Conservation (phyloP, 2,329 filamentous ascomycete genomes). For the Ilyonectria robusta region DNA sequence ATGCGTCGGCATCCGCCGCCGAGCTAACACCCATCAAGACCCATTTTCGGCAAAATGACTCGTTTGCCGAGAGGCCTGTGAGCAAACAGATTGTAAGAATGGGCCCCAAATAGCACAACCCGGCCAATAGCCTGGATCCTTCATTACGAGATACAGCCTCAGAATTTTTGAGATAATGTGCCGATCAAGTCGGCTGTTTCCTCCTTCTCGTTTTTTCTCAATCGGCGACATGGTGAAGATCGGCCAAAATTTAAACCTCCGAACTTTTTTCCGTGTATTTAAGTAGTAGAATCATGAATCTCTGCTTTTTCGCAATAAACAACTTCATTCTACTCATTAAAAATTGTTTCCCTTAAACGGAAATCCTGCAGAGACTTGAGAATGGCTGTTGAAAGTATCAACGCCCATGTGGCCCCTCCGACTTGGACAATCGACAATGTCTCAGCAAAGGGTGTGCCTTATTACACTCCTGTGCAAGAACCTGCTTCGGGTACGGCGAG, state of each 20-base stretch:
- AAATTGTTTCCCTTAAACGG: too few relatives aligned
- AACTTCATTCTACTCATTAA: too few relatives aligned
- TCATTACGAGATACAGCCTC: background rate
- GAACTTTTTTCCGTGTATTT: background rate
- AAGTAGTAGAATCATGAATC: background rate
- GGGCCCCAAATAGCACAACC: background rate
- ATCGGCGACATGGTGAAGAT: background rate
- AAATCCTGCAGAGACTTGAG: background rate
- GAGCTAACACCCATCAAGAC: background rate
- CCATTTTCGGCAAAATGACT: background rate
- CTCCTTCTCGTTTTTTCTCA: background rate
- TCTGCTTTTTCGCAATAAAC: too few relatives aligned
- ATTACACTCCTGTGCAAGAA: conserved; percentile 62
- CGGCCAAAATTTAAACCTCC: background rate
- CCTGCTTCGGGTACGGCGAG: conserved; percentile 60
- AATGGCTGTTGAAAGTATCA: background rate
- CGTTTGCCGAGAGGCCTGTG: background rate
- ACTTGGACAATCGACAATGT: conserved; percentile 38
- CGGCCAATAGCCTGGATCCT: background rate
- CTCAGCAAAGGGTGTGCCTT: conserved; percentile 54
- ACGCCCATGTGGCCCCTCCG: background rate
- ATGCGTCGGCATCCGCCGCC: background rate
- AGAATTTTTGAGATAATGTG: background rate
- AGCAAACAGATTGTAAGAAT: background rate
- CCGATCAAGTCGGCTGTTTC: background rate